A percentile compares a stretch with the other conserved stretches of the same genome.
phyloP scores from a whole-genome alignment of 1,284 basidiomycete species.

The Golubevia pallescens region DNA sequence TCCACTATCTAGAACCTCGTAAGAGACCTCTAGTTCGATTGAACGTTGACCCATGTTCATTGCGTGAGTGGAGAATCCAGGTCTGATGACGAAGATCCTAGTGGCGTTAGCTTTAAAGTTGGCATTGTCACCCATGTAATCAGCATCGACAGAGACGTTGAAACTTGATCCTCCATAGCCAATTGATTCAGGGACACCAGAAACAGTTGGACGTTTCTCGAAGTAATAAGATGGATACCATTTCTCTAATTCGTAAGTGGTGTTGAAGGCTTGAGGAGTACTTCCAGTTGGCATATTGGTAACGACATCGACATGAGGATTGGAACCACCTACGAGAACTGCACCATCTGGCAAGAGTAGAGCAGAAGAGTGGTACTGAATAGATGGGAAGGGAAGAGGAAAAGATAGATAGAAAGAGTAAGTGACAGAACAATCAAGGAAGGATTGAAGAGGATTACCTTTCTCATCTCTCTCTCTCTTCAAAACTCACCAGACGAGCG shows the following conservation, averaged over 20 bases:
- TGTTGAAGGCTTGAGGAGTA: constrained; percentile 53
- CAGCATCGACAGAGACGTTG: constrained; percentile 48
- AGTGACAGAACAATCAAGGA: too few species aligned
- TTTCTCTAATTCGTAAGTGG: constrained; percentile 58
- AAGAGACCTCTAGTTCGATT: constrained; percentile 52
- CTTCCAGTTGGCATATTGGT: constrained; percentile 35
- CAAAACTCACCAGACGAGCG: constrained; percentile 54
- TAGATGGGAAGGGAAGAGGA: too few species aligned
- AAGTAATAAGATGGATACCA: constrained; percentile 63
- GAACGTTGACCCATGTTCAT: constrained; percentile 63
- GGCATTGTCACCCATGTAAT: constrained; percentile 47
- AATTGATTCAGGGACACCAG: constrained; percentile 36
- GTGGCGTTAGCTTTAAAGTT: constrained; percentile 53
- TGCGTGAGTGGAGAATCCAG: constrained; percentile 60
- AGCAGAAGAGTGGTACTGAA: constrained; percentile 62
- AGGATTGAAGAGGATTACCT: too few species aligned
- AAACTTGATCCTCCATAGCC: constrained; percentile 52
- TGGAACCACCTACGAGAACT: constrained; percentile 55
- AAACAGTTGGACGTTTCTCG: constrained; percentile 35
- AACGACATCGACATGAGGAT: constrained; percentile 57
- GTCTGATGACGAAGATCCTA: constrained; percentile 53
- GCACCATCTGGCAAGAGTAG: constrained; percentile 56
- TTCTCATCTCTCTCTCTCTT: too few species aligned
- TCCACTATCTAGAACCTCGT: constrained; percentile 51
- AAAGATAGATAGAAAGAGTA: too few species aligned